Evolutionary conservation across 371 early-diverging fungal species (phyloP), one percentile per base, ranked within the genome.

Genomic region (Mucor racemosus): DNA sequence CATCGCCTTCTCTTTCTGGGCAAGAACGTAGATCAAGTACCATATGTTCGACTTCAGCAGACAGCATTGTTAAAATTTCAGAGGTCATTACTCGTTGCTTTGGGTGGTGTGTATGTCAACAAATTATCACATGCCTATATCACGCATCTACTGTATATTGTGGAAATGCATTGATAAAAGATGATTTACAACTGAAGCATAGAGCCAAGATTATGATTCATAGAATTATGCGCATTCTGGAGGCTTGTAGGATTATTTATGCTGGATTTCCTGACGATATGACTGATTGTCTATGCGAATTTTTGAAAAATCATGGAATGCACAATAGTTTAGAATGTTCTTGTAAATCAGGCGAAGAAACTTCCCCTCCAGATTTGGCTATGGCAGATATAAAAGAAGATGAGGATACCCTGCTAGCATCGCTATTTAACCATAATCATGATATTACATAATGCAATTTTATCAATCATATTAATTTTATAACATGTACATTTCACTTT

Each of bases 61-160:
- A 67, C 11, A 59, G 57, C 0, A 67, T 79, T 4, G 68, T 79
- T 5, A 64, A 67, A 4, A 54, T 65, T 50, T 70, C 70, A 6
- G 79, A 79, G n/a, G 14, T 58, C 15, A 66, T 74, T 5, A 72
- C 69, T 19, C 46, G 59, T 14, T 46, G 67, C 1, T 76, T 74
- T 61, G 74, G 68, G 3, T 79, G 79, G 79, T 79, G 79, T 41
- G 76, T 76, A 3, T 79, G 69, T 48, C 79, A 79, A 35, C 70
- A 72, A 19, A 67, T 76, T 31, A 21, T 72, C 0, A 60, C 54
- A 8, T 76, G 79, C 5, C 8, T 79, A 0, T 79, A 79, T 55
- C 76, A 79, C 44, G 76, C 79, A 0, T 76, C 76, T 1, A 79
- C 73, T 5, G 72, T 79, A 6, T 76, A 70, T 42, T 79, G 79